Conservation (phyloP, 257 asterid species). For the Solanum dulcamara region DNA sequence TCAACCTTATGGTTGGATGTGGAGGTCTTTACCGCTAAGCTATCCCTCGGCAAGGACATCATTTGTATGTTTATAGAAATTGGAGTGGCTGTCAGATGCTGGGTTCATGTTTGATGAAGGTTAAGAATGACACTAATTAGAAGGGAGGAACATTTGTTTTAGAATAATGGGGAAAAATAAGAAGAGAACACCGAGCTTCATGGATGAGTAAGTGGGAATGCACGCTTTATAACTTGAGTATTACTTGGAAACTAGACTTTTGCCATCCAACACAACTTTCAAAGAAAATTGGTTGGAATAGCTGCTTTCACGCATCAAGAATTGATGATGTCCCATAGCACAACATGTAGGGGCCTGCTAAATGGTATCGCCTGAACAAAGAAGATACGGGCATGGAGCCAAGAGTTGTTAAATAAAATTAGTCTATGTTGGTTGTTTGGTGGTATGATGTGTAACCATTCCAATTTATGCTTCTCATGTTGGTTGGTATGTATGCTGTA, state of each 20-base stretch:
- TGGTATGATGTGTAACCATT: not conserved
- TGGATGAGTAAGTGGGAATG: not conserved
- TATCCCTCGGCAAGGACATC: not conserved
- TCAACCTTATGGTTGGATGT: not conserved
- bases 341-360: not conserved
- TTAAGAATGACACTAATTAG: not conserved
- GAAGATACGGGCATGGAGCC: not conserved
- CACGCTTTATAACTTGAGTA: not conserved
- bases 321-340: not conserved
- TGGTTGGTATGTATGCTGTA: not conserved
- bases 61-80: not conserved
- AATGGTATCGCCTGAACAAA: not conserved
- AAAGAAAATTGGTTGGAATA: not conserved
- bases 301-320: not conserved
- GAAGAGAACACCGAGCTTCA: not conserved
- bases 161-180: not conserved
- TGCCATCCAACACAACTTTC: not conserved
- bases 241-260: not conserved
- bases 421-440: not conserved
- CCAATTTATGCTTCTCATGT: not conserved
- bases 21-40: not conserved
- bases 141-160: not conserved
- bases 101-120: not conserved
- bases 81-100: not conserved
- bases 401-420: not conserved